phyloP scores from a whole-genome alignment of 345 rosid species.

The Citrus glauca region DNA sequence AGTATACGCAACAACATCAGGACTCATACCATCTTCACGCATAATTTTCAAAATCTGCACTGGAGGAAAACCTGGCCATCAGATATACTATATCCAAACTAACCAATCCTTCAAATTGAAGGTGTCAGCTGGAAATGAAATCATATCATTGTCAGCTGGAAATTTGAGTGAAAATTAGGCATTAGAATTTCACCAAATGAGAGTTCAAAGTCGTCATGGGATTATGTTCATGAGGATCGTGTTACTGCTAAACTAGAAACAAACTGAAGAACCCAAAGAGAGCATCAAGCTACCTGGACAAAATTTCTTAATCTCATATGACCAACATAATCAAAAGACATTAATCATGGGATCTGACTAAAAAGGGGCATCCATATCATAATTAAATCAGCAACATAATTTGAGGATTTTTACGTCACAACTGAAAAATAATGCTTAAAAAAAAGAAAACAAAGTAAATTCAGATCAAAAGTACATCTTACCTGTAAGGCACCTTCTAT shows the following conservation, averaged over 20 bases:
- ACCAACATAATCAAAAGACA: neutral
- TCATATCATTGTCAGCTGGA: neutral
- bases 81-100: constrained; percentile 19
- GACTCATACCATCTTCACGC: constrained; percentile 62
- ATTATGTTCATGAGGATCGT: neutral
- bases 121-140: neutral
- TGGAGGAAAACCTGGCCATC: constrained; percentile 22
- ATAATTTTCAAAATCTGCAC: constrained; percentile 83
- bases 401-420: neutral
- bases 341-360: neutral
- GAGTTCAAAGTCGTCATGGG: neutral
- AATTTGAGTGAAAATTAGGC: neutral
- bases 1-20: constrained; percentile 90
- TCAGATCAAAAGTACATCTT: constrained; percentile 13
- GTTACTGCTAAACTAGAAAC: neutral
- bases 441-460: neutral
- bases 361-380: neutral
- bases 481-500: constrained; percentile 78
- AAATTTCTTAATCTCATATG: neutral
- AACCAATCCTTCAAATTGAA: neutral
- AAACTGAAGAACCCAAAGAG: neutral
- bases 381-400: neutral
- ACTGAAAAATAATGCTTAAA: neutral
- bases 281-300: neutral
- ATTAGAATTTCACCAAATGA: neutral